Percentiles rank a stretch among this genome's conserved stretches.
These are phyloP conservation scores for Sugiyamaella smithiae DNA, from an alignment of 805 yeast genomes.

Conservation along the genomic window DNA sequence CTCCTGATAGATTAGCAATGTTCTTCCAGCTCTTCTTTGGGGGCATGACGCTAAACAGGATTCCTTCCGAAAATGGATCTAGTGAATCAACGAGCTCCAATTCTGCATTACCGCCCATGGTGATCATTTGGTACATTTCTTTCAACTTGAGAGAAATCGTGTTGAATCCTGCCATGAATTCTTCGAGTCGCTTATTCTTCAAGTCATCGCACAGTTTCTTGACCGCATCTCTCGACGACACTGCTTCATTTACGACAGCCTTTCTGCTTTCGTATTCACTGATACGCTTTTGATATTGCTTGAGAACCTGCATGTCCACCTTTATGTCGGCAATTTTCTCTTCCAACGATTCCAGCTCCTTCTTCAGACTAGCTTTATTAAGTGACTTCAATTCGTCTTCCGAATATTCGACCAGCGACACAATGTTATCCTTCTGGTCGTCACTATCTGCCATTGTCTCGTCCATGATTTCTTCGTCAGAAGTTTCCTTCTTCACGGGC, in stretches of 20 bases:
- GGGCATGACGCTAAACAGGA: constrained; percentile 96
- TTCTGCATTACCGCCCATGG: constrained; percentile 99
- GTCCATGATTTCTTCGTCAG: constrained; percentile 20
- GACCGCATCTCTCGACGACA: constrained; percentile 60
- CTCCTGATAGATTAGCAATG: constrained; percentile 92
- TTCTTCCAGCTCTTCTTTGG: constrained; percentile 98
- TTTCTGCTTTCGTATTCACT: constrained; percentile 63
- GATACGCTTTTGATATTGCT: constrained; percentile 69
- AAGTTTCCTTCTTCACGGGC: constrained; percentile 3
- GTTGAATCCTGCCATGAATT: constrained; percentile 91
- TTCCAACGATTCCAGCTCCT: constrained; percentile 55
- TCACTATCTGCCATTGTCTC: constrained; percentile 5
- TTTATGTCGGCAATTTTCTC: constrained; percentile 52
- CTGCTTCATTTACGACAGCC: constrained; percentile 64
- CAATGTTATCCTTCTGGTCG: constrained; percentile 15
- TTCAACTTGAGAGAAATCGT: constrained; percentile 82
- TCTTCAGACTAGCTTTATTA: constrained; percentile 48
- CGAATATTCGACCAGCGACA: constrained; percentile 40
- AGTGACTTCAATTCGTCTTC: constrained; percentile 51
- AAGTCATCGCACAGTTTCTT: constrained; percentile 63
- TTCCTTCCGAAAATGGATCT: constrained; percentile 98
- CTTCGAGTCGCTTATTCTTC: constrained; percentile 71
- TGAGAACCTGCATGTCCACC: constrained; percentile 70
- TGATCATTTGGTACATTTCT: constrained; percentile 97
- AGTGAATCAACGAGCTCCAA: constrained; percentile 90